phyloP scores from a whole-genome alignment of 1,284 basidiomycete genomes.

The Chiua sp. region DNA sequence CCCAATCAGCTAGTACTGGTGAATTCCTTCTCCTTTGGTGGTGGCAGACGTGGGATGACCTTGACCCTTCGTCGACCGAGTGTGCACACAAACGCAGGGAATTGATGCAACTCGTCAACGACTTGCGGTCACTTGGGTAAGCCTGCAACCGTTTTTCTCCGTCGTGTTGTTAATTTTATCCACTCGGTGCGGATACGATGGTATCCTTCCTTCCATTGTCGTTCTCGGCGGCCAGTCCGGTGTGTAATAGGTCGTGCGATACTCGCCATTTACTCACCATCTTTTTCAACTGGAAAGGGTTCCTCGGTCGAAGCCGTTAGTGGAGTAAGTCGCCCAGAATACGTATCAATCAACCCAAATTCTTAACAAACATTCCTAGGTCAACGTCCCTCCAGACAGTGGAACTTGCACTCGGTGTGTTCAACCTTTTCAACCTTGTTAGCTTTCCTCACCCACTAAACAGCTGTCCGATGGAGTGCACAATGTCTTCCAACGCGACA shows the following conservation, averaged over 20 bases:
- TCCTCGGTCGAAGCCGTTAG: slow-evolving; percentile 64
- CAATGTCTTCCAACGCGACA: slow-evolving; percentile 45
- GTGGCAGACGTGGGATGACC: slow-evolving; percentile 1
- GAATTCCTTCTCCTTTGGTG: background rate
- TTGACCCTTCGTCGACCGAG: slow-evolving; percentile 37
- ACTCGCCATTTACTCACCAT: slow-evolving; percentile 4
- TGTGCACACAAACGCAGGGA: slow-evolving; percentile 53
- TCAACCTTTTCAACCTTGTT: background rate
- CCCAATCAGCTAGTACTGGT: slow-evolving; percentile 5
- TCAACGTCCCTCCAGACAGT: slow-evolving; percentile 61
- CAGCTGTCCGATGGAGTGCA: slow-evolving; percentile 65
- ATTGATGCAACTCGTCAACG: slow-evolving; percentile 51
- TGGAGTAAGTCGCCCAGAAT: slow-evolving; percentile 44
- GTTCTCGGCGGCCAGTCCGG: slow-evolving; percentile 69
- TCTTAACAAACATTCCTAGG: slow-evolving; percentile 38
- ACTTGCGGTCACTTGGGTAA: slow-evolving; percentile 51
- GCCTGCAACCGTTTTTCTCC: slow-evolving; percentile 5
- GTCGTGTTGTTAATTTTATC: background rate
- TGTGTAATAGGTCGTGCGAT: slow-evolving; percentile 26
- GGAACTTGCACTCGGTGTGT: slow-evolving; percentile 62
- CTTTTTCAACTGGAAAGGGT: slow-evolving; percentile 56
- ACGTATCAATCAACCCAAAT: background rate
- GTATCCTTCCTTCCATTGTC: slow-evolving; percentile 57
- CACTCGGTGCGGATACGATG: slow-evolving; percentile 43
- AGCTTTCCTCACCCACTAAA: slow-evolving; percentile 1